A percentile compares a stretch with the other conserved stretches of the same genome.
Conservation (phyloP, 257 asterid species). For the Capsicum rhomboideum region DNA sequence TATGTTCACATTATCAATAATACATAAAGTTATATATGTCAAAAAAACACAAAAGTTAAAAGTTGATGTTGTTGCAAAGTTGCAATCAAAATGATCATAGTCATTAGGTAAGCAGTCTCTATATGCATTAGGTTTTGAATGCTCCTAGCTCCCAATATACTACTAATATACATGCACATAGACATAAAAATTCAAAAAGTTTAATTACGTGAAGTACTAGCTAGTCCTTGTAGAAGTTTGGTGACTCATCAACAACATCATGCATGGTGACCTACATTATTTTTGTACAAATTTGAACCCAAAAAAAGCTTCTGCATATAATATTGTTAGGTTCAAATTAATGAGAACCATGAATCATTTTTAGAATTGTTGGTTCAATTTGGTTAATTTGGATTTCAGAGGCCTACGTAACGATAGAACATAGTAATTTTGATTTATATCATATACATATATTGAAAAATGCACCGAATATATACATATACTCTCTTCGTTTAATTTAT, state of each 20-base stretch:
- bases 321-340: background rate
- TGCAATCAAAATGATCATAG: background rate
- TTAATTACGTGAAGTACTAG: background rate
- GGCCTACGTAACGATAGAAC: too few species aligned
- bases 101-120: background rate
- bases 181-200: background rate
- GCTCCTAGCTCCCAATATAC: background rate
- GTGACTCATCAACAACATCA: background rate
- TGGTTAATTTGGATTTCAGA: background rate
- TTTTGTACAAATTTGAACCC: background rate
- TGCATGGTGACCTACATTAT: background rate
- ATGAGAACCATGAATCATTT: background rate
- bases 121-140: background rate
- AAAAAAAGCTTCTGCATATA: background rate
- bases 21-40: too few species aligned
- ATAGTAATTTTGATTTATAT: too few species aligned
- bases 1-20: too few species aligned
- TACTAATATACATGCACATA: background rate
- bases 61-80: too few species aligned
- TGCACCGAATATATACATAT: background rate
- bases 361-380: background rate
- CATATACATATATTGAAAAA: background rate
- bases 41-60: too few species aligned
- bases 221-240: background rate
- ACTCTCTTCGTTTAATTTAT: too few species aligned